Base-by-base conservation (phyloP, 495 filamentous ascomycete genomes). In the Aspergillus cavernicola region DNA sequence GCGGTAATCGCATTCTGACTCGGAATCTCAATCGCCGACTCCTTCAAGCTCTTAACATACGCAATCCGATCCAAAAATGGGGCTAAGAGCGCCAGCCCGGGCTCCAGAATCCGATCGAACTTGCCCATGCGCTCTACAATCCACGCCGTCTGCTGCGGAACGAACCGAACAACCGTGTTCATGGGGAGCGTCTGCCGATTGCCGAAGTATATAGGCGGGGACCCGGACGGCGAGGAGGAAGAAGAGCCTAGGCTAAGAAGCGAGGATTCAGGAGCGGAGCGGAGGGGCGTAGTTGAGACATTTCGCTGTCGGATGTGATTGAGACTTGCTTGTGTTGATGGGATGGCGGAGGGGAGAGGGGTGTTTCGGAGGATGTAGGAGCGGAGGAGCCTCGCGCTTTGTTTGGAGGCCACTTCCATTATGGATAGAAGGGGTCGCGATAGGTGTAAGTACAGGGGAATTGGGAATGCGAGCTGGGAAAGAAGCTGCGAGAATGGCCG, bases 91-190 rank as follows among this genome's bases (percentile, higher is more conserved):
- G 95, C 90, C 33, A 98, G 73, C 49, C 93, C 93, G 0, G 93
- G 93, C 56, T 96, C 80, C 43, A 98, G 71, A 57, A 97, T 97
- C 20, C 90, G 80, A 72, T 89, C 82, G 76, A 93, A 98, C 66
- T 91, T 92, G 42, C 93, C 93, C 93, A 98, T 98, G 56, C 93
- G 89, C 74, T 98, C 95, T 33, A 98, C 93, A 53, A 98, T 90
- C 95, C 95, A 98, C 75, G 93, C 95, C 50, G 92, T 96, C 75
- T 97, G 93, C 70, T 98, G 95, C 9, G 95, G 93, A 23, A 98
- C 95, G 75, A 98, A 98, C 50, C 92, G 90, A 57, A 98, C 80
- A 59, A 98, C 78, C 20, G 95, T 97, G 73, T 97, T 98, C 50
- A 91, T 86, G 19, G 93, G 93, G 22, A 96, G 76, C 13, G 78